Evolutionary conservation across 176 grass and related monocot genomes (phyloP).

Genomic region (Aegilops speltoides): DNA sequence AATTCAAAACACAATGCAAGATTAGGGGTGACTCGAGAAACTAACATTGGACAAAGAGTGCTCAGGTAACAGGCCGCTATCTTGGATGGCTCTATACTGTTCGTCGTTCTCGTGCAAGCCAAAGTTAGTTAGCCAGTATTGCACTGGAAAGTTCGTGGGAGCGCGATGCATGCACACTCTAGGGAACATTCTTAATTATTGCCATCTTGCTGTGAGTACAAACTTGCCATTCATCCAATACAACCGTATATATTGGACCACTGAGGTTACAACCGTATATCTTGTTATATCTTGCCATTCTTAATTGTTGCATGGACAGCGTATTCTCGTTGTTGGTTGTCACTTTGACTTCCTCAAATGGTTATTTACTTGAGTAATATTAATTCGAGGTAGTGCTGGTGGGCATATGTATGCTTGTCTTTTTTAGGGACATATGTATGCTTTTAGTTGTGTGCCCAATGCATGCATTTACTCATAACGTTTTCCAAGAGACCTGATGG

Average conservation of each 20-base stretch:
- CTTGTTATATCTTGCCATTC: not conserved
- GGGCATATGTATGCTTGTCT: no score
- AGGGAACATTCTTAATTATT: slow-evolving; percentile 34
- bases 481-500: slow-evolving; percentile 14
- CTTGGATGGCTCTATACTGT: not conserved
- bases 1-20: not conserved
- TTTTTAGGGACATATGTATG: not conserved
- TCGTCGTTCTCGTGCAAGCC: not conserved
- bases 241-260: not conserved
- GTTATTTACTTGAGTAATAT: not conserved
- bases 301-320: no score
- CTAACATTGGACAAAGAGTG: not conserved
- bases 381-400: not conserved
- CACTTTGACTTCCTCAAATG: not conserved
- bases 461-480: slow-evolving; percentile 3
- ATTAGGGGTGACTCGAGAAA: not conserved
- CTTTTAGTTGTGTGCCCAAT: not conserved
- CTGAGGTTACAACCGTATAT: not conserved
- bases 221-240: not conserved
- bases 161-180: not conserved
- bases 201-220: slow-evolving; percentile 14
- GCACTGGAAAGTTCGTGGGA: not conserved
- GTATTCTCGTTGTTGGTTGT: not conserved
- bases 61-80: not conserved
- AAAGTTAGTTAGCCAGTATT: not conserved